A percentile compares a stretch with the other conserved stretches of the same genome.
These are phyloP conservation scores for Mycosarcoma maydis DNA, from an alignment of 1,284 basidiomycete species.

Conservation along the genomic window DNA sequence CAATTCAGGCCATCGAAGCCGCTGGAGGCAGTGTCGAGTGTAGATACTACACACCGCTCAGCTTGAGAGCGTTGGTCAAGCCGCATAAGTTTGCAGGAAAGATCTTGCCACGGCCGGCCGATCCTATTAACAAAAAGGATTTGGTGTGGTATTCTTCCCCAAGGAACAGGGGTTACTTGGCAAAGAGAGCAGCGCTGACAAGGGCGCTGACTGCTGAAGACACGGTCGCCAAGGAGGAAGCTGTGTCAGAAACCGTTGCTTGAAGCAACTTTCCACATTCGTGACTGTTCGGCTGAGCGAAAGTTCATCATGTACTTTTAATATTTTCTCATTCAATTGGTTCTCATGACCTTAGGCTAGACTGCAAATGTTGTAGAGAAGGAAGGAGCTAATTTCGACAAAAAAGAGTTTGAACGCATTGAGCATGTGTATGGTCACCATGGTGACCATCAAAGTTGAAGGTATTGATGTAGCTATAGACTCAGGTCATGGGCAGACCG, in stretches of 20 bases:
- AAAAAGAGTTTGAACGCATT: too few relatives aligned
- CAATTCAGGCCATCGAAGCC: conserved; percentile 83
- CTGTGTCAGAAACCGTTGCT: conserved; percentile 3
- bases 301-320: conserved; percentile 7
- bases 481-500: conserved; percentile 57
- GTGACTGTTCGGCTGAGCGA: not conserved
- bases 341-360: too few relatives aligned
- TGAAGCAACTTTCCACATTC: not conserved
- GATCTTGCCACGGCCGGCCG: conserved; percentile 50
- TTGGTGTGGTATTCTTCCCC: conserved; percentile 56
- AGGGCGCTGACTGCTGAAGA: conserved; percentile 16
- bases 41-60: conserved; percentile 89
- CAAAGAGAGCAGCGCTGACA: conserved; percentile 34
- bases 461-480: too few relatives aligned
- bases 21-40: conserved; percentile 86
- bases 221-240: not conserved
- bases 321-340: not conserved
- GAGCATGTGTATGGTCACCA: too few relatives aligned
- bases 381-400: too few relatives aligned
- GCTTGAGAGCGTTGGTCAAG: conserved; percentile 81
- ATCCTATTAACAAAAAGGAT: conserved; percentile 60
- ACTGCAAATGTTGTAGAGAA: too few relatives aligned
- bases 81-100: conserved; percentile 66
- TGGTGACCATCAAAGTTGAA: too few relatives aligned
- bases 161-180: conserved; percentile 55